Conservation (phyloP, 2,329 filamentous ascomycete species). For the Periconia macrospinosa region DNA sequence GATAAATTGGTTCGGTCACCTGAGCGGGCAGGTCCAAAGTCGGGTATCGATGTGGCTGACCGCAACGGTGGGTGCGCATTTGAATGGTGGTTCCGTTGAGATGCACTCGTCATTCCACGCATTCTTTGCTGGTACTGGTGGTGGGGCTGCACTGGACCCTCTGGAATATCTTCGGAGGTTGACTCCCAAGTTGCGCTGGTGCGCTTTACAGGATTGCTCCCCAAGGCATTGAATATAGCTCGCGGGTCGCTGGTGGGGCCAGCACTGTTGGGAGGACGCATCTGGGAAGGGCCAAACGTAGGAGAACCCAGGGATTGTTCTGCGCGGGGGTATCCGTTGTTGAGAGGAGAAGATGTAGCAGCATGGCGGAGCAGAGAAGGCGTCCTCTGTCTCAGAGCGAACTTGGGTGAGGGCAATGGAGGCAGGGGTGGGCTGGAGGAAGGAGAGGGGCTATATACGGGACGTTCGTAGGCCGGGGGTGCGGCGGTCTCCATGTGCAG, state of each 20-base stretch:
- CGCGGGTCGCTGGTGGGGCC: conserved; percentile 33
- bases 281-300: conserved; percentile 24
- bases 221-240: conserved; percentile 36
- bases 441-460: conserved; percentile 31
- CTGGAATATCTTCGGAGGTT: conserved; percentile 23
- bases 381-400: conserved; percentile 45
- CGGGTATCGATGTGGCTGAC: conserved; percentile 42
- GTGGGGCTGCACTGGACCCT: conserved; percentile 7
- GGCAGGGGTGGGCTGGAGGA: conserved; percentile 34
- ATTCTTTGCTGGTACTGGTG: conserved; percentile 12
- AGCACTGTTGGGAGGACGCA: conserved; percentile 27
- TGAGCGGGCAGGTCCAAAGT: conserved; percentile 34
- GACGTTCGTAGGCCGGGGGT: conserved; percentile 28
- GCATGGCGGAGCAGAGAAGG: conserved; percentile 44
- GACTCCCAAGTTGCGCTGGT: conserved; percentile 26
- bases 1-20: conserved; percentile 33
- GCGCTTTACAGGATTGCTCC: conserved; percentile 37
- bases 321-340: conserved; percentile 20
- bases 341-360: conserved; percentile 30
- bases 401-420: conserved; percentile 46
- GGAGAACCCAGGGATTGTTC: conserved; percentile 28
- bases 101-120: conserved; percentile 39
- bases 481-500: conserved; percentile 32
- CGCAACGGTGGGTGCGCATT: conserved; percentile 26
- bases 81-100: conserved; percentile 25